phyloP scores from a whole-genome alignment of 169 alveolate species.

The Ichthyophthirius multifiliis region DNA sequence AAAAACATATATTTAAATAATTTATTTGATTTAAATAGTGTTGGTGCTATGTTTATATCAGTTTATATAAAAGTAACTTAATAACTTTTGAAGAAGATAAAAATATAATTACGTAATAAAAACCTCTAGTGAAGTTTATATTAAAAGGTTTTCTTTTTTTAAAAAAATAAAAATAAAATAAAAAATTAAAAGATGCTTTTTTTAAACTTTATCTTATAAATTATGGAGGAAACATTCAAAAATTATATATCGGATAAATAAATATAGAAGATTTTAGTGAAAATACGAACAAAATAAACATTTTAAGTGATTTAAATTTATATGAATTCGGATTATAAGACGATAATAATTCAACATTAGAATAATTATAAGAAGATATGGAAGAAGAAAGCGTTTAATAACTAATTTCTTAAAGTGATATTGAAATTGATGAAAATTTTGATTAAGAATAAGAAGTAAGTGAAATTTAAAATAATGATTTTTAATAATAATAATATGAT shows the following conservation, averaged over 20 bases:
- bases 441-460: too few relatives aligned
- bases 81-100: conserved; percentile 23
- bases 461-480: too few relatives aligned
- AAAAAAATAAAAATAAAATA: neutral
- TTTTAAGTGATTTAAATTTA: neutral
- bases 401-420: too few relatives aligned
- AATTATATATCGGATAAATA: neutral
- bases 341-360: neutral
- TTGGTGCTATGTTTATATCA: conserved; percentile 33
- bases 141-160: too few relatives aligned
- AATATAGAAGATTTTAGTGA: conserved; percentile 23
- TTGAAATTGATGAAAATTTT: too few relatives aligned
- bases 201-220: conserved; percentile 22
- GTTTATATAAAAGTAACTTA: neutral
- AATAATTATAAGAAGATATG: neutral
- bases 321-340: neutral
- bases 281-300: conserved; percentile 4
- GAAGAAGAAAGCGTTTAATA: too few relatives aligned
- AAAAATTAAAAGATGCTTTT: neutral
- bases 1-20: neutral
- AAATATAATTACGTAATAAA: too few relatives aligned
- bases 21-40: neutral
- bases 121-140: too few relatives aligned
- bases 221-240: conserved; percentile 30
- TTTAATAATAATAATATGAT: too few relatives aligned